phyloP scores from a whole-genome alignment of 148 eudicot species.

The Cornus florida region DNA sequence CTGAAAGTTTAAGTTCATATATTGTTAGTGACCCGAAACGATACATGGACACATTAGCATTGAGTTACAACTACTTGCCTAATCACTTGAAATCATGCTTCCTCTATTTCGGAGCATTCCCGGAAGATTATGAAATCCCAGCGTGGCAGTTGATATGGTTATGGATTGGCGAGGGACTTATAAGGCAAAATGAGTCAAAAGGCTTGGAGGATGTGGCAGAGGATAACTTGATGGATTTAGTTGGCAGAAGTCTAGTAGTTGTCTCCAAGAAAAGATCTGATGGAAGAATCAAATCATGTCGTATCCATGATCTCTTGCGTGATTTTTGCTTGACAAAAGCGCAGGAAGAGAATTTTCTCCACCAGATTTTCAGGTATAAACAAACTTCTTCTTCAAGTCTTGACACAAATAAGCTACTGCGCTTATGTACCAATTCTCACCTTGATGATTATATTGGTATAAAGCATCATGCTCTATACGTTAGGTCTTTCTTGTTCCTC shows the following conservation, averaged over 20 bases:
- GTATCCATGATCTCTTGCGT: conserved; percentile 24
- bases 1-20: too few species aligned
- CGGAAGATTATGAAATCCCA: neutral
- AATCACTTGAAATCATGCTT: too few species aligned
- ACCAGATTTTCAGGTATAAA: too few species aligned
- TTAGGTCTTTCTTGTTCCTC: too few species aligned
- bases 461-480: too few species aligned
- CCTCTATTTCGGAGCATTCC: neutral
- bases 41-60: too few species aligned
- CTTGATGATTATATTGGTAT: too few species aligned
- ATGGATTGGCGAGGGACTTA: conserved; percentile 25
- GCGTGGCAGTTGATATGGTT: conserved; percentile 11
- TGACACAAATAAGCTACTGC: too few species aligned
- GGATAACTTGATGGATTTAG: conserved; percentile 21
- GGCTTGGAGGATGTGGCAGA: neutral
- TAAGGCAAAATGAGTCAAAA: neutral
- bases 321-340: conserved; percentile 24
- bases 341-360: conserved; percentile 14
- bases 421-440: too few species aligned
- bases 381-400: too few species aligned
- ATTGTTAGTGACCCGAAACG: too few species aligned
- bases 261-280: neutral
- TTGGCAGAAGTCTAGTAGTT: conserved; percentile 19
- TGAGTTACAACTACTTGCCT: too few species aligned
- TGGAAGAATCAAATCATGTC: conserved; percentile 16